Percentiles rank a stretch among this genome's conserved stretches.
Conservation (phyloP, 176 grass and related monocot species). For the Zea mays region Zm-B73-REFERENCE-NAM-5.0 NC_050103.1:177642001-177642500, state of each 20-base stretch:
- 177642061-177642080: neutral
- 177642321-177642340: too few relatives aligned
- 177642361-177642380: neutral
- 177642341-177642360: conserved; percentile 21
- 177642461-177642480: conserved; percentile 54
- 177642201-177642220: conserved; percentile 28
- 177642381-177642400: neutral
- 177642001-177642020: neutral
- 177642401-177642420: conserved; percentile 13
- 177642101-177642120: neutral
- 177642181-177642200: neutral
- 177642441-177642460: conserved; percentile 43
- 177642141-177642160: neutral
- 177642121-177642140: neutral
- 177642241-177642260: too few relatives aligned
- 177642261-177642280: too few relatives aligned
- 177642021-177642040: neutral
- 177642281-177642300: too few relatives aligned
- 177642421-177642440: conserved; percentile 9
- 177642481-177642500: conserved; percentile 34
- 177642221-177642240: conserved; percentile 10
- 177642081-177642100: conserved; percentile 11
- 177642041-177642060: too few relatives aligned
- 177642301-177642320: too few relatives aligned
- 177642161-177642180: neutral